Conservation (phyloP, 768 basidiomycete species). For the Hericium erinaceus region DNA sequence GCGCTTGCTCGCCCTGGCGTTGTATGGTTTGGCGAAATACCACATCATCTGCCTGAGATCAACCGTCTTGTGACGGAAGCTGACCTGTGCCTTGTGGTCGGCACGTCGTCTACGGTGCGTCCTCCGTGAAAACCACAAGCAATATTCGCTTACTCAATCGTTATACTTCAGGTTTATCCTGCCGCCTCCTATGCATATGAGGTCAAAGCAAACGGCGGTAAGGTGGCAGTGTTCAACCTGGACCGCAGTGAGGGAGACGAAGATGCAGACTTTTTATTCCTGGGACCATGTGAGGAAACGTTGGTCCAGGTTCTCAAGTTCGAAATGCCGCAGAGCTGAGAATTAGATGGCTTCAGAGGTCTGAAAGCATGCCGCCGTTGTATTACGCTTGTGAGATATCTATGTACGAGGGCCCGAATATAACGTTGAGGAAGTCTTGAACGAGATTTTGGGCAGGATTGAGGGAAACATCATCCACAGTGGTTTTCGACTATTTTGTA, state of each 20-base stretch:
- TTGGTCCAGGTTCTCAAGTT: constrained; percentile 28
- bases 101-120: constrained; percentile 26
- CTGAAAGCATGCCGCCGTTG: too few relatives aligned
- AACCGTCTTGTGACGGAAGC: constrained; percentile 18
- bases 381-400: too few relatives aligned
- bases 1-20: constrained; percentile 28
- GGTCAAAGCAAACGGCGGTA: constrained; percentile 22
- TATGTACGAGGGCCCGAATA: too few relatives aligned
- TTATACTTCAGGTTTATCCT: constrained; percentile 21
- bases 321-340: too few relatives aligned
- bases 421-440: too few relatives aligned
- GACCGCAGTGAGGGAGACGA: constrained; percentile 27
- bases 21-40: constrained; percentile 34
- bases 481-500: too few relatives aligned
- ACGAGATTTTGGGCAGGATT: too few relatives aligned
- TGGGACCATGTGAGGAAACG: constrained; percentile 38
- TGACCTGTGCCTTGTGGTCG: constrained; percentile 30
- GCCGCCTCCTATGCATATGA: constrained; percentile 21
- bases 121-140: background rate
- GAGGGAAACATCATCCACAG: too few relatives aligned
- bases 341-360: too few relatives aligned
- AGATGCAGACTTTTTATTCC: constrained; percentile 39
- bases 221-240: constrained; percentile 28
- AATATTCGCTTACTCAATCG: background rate
- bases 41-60: constrained; percentile 21